Evolutionary conservation across 108 stramenopile genomes (phyloP).

Genomic region (Skeletonema tropicum): DNA sequence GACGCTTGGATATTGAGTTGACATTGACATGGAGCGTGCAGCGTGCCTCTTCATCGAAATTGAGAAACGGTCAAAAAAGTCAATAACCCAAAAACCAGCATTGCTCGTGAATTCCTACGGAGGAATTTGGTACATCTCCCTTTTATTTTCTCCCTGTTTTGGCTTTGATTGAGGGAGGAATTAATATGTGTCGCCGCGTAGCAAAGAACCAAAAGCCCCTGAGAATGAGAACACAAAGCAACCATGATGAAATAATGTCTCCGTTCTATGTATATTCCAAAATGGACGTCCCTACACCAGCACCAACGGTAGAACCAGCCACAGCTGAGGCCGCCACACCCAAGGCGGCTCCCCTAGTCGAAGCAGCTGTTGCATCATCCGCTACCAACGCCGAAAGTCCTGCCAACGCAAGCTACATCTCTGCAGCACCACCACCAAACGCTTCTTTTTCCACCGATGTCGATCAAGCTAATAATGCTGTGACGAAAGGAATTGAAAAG

Average conservation of each 20-base stretch:
- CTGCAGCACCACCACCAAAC: not conserved
- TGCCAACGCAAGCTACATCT: not conserved
- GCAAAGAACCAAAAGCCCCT: no score
- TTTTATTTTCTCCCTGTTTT: no score
- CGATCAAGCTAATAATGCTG: not conserved
- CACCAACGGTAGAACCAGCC: not conserved
- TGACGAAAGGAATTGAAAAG: not conserved
- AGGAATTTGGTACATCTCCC: no score
- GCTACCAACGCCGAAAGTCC: not conserved
- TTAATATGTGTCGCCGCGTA: no score
- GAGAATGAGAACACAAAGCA: not conserved
- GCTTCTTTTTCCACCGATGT: not conserved
- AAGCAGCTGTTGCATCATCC: not conserved
- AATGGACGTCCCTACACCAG: no score
- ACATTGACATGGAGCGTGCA: not conserved
- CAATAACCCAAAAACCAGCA: no score
- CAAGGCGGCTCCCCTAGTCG: not conserved
- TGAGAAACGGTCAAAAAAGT: not conserved
- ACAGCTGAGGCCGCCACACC: constrained; percentile 1
- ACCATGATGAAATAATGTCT: no score
- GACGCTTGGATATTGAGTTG: not conserved
- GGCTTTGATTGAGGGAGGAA: not conserved
- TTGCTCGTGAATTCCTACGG: no score
- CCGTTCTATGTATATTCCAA: no score
- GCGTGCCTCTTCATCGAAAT: no score